Base-by-base conservation (phyloP, 345 rosid genomes). In the Gossypium australe region DNA sequence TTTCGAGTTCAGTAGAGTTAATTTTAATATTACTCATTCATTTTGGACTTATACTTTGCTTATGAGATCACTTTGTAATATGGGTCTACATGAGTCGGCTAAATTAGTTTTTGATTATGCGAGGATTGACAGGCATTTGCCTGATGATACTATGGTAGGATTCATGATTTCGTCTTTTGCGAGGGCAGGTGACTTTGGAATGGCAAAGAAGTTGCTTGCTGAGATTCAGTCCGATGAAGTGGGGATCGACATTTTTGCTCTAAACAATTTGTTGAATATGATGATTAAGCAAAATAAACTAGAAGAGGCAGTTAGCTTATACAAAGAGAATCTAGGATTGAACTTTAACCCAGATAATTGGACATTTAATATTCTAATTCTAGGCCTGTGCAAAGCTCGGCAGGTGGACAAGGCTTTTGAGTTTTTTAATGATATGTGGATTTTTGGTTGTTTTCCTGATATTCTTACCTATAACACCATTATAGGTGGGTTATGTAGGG, bases 301-400 rank as follows among this genome's bases (percentile, higher is more conserved):
- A 59, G 84, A 84, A 3, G 92, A 87, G 74, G 97, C 98, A 0
- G 58, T 94, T 52, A 62, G 73, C 45, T 48, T 92, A 51, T 87
- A 88, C 70, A 76, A 84, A 70, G 84, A 86, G 57, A 78, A 84
- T 79, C 62, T 85, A 74, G 78, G 74, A 20, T 84, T 75, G 70
- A 80, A 80, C 8, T 84, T 82, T 60, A 79, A 79, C 55, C 86
- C 84, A 1, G 92, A 91, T 79, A 80, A 90, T 11, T 83, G 95
- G 84, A 88, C 94, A 13, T 88, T 90, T 67, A 94, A 94, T 81
- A 90, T 92, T 78, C 77, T 92, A 69, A 88, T 94, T 20, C 79
- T 80, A 60, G 97, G 97, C 78, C 84, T 92, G 60, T 89, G 94
- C 77, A 72, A 81, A 20, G 17, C 78, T 43, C 84, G 86, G 48